phyloP scores from a whole-genome alignment of 257 asterid species.

The Solanum chmielewskii region DNA sequence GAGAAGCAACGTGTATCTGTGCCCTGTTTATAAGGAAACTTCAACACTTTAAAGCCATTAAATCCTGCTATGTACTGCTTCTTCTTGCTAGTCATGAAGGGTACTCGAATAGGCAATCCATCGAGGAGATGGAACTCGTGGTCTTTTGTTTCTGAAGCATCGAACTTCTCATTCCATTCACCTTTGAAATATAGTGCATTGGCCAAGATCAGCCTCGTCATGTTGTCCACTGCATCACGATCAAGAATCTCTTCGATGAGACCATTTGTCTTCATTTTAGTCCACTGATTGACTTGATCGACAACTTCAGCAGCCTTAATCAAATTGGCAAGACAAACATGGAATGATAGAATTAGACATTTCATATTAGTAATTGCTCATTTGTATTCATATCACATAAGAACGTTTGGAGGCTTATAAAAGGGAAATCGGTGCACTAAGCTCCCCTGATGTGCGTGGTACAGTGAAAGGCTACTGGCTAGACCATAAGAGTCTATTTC shows the following conservation, averaged over 20 bases:
- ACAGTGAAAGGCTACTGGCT: not conserved
- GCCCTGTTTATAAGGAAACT: constrained; percentile 16
- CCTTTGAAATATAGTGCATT: constrained; percentile 24
- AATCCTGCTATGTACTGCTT: constrained; percentile 1
- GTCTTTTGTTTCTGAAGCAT: constrained; percentile 10
- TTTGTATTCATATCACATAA: no score
- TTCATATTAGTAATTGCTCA: no score
- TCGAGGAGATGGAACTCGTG: constrained; percentile 8
- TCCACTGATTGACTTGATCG: constrained; percentile 20
- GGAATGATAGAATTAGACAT: not conserved
- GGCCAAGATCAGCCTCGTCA: constrained; percentile 16
- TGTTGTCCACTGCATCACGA: not conserved
- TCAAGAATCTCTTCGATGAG: constrained; percentile 18
- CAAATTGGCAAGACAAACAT: constrained; percentile 7
- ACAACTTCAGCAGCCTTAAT: constrained; percentile 15
- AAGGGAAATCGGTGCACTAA: not conserved
- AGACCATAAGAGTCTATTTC: not conserved
- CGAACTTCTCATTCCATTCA: constrained; percentile 13
- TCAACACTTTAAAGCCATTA: constrained; percentile 14
- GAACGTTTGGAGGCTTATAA: not conserved
- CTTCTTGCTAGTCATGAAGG: constrained; percentile 18
- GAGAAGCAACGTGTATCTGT: constrained; percentile 11
- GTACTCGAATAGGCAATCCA: constrained; percentile 6
- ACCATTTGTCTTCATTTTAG: constrained; percentile 12
- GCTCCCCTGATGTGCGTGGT: not conserved